Percentiles rank a stretch among this genome's conserved stretches.
phyloP scores from a whole-genome alignment of 768 basidiomycete species.

The Tylopilus rubrobrunneus region DNA sequence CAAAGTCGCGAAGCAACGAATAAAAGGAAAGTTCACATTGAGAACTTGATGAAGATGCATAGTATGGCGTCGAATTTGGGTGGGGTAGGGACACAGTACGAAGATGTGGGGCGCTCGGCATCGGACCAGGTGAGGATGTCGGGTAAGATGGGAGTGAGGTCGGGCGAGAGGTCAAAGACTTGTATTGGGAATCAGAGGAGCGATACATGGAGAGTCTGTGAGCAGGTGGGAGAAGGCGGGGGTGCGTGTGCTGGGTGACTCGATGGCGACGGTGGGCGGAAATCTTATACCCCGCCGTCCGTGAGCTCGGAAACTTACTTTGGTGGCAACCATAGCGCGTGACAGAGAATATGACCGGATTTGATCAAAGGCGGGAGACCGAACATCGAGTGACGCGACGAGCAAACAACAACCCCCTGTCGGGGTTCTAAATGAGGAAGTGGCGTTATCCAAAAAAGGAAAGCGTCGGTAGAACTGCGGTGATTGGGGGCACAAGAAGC shows the following conservation, averaged over 20 bases:
- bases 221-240: not conserved
- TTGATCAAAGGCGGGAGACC: slow-evolving; percentile 25
- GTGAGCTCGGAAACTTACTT: slow-evolving; percentile 21
- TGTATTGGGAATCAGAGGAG: slow-evolving; percentile 17
- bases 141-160: slow-evolving; percentile 9
- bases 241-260: slow-evolving; percentile 20
- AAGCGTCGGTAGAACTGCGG: slow-evolving; percentile 20
- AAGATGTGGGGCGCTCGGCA: slow-evolving; percentile 24
- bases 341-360: slow-evolving; percentile 13
- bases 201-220: slow-evolving; percentile 19
- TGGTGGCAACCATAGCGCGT: slow-evolving; percentile 4
- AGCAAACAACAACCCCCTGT: slow-evolving; percentile 14
- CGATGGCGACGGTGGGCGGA: slow-evolving; percentile 5
- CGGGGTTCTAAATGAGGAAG: slow-evolving; percentile 18
- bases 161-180: slow-evolving; percentile 19
- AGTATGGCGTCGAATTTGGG: slow-evolving; percentile 23
- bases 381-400: slow-evolving; percentile 18
- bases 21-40: slow-evolving; percentile 13
- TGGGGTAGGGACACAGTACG: slow-evolving; percentile 30
- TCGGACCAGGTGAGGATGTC: slow-evolving; percentile 17
- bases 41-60: slow-evolving; percentile 17
- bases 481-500: slow-evolving; percentile 12
- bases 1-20: not conserved
- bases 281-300: slow-evolving; percentile 26
- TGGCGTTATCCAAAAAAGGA: slow-evolving; percentile 18